Evolutionary conservation across 345 rosid species (phyloP), one percentile per base, ranked within the genome.

Genomic region (Erucastrum elatum): DNA sequence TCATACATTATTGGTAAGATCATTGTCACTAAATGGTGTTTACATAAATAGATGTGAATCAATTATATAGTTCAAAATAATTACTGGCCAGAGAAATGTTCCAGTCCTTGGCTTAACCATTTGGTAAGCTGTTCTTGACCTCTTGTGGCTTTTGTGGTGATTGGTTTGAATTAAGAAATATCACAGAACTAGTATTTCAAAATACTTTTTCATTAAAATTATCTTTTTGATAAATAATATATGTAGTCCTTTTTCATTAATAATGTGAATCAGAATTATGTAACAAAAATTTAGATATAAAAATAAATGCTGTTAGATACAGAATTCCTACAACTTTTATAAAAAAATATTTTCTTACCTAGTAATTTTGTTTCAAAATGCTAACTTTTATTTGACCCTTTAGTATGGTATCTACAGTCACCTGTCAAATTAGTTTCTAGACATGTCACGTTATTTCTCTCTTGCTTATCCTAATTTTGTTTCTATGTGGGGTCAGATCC

Each of bases 1-100:
- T 66, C 66, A 25, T 55, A 10, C 67, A 29, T n/a, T 15, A n/a
- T 31, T 68, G 63, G 25, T 76, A 31, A 68, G 15, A 67, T 15
- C 55, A 1, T 67, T 12, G 62, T 33, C 15, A 68, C 2, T 68
- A 7, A 69, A 49, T 30, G 61, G 62, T 31, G 68, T 68, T 68
- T 33, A 49, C 39, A 6, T 37, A 29, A 33, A 46, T 61, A 68
- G n/a, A 62, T n/a, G 55, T 76, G 17, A 68, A 6, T 59, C 30
- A 68, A 6, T 59, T 21, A 29, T 29, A 29, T 16, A 68, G 69
- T 69, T 31, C 53, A 61, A 59, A 59, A 12, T 6, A 30, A 49
- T 21, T 6, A 30, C 34, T 51, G 66, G 53, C 3, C 2, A 30
- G 60, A 71, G 30, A 16, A 41, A 11, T 16, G 33, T 49, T 17